Conservation (phyloP, 257 asterid genomes). For the Nicotiana sylvestris region DNA sequence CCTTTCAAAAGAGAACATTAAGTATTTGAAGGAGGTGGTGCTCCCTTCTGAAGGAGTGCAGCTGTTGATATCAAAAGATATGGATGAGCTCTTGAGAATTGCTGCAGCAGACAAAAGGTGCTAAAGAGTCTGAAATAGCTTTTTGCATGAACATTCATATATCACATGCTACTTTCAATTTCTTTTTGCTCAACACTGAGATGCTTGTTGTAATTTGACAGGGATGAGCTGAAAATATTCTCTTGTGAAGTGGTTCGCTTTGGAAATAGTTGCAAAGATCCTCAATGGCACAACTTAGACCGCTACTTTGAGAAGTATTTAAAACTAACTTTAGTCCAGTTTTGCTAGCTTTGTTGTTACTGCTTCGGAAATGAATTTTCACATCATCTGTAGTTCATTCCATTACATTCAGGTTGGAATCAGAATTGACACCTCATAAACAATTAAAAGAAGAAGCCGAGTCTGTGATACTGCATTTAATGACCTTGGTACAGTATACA, state of each 20-base stretch:
- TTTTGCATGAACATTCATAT: background rate
- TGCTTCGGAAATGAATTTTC: constrained; percentile 17
- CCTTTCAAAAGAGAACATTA: constrained; percentile 65
- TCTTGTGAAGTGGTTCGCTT: constrained; percentile 89
- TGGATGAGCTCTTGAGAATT: constrained; percentile 77
- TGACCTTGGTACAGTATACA: constrained; percentile 82
- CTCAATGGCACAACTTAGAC: constrained; percentile 98
- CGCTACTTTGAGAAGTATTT: constrained; percentile 89
- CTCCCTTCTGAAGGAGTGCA: constrained; percentile 93
- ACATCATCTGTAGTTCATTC: constrained; percentile 28
- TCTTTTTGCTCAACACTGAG: background rate
- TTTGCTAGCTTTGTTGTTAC: background rate
- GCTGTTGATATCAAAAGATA: constrained; percentile 63
- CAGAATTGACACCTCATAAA: constrained; percentile 64
- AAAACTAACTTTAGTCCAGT: constrained; percentile 23
- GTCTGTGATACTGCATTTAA: constrained; percentile 60
- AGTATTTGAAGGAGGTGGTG: constrained; percentile 73
- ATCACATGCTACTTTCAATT: constrained; percentile 3
- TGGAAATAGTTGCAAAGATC: constrained; percentile 96
- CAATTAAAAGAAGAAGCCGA: constrained; percentile 85
- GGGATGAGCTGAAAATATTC: constrained; percentile 83
- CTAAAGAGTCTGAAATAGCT: background rate
- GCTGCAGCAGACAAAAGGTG: constrained; percentile 96
- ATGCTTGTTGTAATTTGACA: constrained; percentile 18
- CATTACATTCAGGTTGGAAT: constrained; percentile 60